Evolutionary conservation across 495 filamentous ascomycete genomes (phyloP).

Genomic region (Neurospora sp.): DNA sequence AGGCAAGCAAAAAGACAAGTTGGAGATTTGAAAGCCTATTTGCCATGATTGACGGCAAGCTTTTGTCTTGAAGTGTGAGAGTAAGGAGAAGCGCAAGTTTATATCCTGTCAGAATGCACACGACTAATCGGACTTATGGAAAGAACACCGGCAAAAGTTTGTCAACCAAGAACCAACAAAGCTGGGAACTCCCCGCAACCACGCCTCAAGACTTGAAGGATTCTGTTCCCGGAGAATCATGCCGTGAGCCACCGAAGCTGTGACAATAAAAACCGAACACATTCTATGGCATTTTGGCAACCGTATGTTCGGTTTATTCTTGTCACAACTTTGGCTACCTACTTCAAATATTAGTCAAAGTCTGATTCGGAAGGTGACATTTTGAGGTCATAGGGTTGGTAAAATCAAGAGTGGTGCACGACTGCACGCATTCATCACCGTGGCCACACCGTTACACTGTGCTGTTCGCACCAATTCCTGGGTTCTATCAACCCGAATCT

Average conservation of each 20-base stretch:
- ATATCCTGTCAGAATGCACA: background rate
- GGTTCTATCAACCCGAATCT: background rate
- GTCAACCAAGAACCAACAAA: background rate
- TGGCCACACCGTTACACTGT: background rate
- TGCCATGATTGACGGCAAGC: background rate
- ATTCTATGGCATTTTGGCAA: background rate
- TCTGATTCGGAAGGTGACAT: background rate
- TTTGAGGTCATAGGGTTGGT: background rate
- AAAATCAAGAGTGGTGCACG: background rate
- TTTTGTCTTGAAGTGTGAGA: background rate
- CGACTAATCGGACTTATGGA: background rate
- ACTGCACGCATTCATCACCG: background rate
- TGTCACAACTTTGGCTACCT: background rate
- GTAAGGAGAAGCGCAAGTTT: background rate
- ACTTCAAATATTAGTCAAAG: background rate
- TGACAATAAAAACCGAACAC: background rate
- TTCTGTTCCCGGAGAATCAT: background rate
- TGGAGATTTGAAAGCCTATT: background rate
- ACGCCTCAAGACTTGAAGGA: background rate
- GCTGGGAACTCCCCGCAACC: background rate
- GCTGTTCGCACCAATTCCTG: background rate
- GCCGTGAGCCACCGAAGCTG: background rate
- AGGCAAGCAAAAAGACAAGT: background rate
- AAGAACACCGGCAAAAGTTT: background rate
- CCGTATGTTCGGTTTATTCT: background rate